Evolutionary conservation across 352 stramenopile species (phyloP).

Genomic region (Globisporangium uncinulatum): DNA sequence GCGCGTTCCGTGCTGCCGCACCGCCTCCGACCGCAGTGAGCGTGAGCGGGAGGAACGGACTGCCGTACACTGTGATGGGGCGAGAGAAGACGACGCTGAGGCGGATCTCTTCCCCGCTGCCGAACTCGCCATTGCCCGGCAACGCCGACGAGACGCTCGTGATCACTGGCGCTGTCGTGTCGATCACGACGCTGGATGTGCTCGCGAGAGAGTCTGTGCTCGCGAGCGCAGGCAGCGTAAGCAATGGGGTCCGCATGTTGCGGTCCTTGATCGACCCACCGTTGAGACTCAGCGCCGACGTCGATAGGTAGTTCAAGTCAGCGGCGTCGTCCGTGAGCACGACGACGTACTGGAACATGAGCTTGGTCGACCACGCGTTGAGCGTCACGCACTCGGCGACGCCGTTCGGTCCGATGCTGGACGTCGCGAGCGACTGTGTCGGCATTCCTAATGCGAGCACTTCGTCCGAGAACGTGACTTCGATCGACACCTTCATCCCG

Average conservation of each 20-base stretch:
- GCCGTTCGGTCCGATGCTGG: conserved; percentile 28
- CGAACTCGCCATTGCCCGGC: conserved; percentile 66
- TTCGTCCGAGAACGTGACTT: conserved; percentile 79
- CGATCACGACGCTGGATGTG: conserved; percentile 53
- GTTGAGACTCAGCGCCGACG: conserved; percentile 38
- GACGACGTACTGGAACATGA: conserved; percentile 72
- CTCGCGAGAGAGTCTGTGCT: conserved; percentile 36
- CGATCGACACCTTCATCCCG: conserved; percentile 46
- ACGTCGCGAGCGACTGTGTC: conserved; percentile 44
- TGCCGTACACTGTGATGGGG: conserved; percentile 62
- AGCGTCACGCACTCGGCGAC: conserved; percentile 48
- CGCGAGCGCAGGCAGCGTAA: conserved; percentile 47
- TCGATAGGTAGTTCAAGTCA: conserved; percentile 66
- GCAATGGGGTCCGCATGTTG: conserved; percentile 43
- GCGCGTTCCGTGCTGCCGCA: conserved; percentile 26
- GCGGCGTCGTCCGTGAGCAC: conserved; percentile 35
- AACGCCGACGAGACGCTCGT: conserved; percentile 35
- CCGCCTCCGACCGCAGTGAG: conserved; percentile 39
- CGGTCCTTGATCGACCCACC: conserved; percentile 61
- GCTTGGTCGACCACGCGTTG: conserved; percentile 44
- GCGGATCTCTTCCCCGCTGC: conserved; percentile 52
- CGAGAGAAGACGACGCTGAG: conserved; percentile 55
- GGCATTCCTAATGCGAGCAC: conserved; percentile 52
- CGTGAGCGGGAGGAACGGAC: conserved; percentile 34
- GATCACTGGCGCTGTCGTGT: conserved; percentile 65